Evolutionary conservation across 2,329 filamentous ascomycete species (phyloP).

Genomic region (Blumeria hordei): DNA sequence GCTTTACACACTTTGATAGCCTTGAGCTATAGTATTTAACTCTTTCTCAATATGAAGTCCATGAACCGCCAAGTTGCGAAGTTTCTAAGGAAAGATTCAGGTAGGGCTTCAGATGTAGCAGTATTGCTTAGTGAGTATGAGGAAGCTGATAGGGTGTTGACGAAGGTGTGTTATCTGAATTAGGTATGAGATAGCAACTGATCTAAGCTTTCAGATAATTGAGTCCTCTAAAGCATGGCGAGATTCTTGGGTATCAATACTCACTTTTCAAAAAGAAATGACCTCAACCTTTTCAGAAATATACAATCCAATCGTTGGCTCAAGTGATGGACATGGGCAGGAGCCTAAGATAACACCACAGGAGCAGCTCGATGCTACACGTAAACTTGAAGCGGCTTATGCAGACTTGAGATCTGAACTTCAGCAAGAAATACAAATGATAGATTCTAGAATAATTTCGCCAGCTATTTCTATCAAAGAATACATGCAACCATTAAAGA

Average conservation of each 20-base stretch:
- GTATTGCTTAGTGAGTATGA: slow-evolving; percentile 58
- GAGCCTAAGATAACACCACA: slow-evolving; percentile 35
- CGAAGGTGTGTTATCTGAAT: slow-evolving; percentile 27
- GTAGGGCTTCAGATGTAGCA: slow-evolving; percentile 54
- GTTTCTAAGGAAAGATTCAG: slow-evolving; percentile 40
- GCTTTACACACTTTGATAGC: not conserved
- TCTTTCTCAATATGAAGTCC: slow-evolving; percentile 29
- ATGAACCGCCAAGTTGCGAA: slow-evolving; percentile 54
- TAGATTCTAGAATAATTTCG: slow-evolving; percentile 44
- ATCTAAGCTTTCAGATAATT: slow-evolving; percentile 31
- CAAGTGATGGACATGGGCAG: slow-evolving; percentile 30
- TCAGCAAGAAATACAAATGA: slow-evolving; percentile 41
- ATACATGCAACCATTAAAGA: slow-evolving; percentile 46
- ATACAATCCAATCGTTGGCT: slow-evolving; percentile 53
- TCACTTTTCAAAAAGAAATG: slow-evolving; percentile 41
- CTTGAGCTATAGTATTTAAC: not conserved
- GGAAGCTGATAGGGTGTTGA: slow-evolving; percentile 50
- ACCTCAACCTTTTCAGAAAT: slow-evolving; percentile 44
- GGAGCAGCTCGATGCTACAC: slow-evolving; percentile 36
- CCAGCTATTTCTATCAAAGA: slow-evolving; percentile 47
- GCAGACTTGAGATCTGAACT: slow-evolving; percentile 48
- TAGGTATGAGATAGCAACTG: slow-evolving; percentile 1
- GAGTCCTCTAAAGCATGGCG: slow-evolving; percentile 54
- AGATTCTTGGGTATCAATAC: slow-evolving; percentile 52
- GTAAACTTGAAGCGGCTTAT: slow-evolving; percentile 40